Base-by-base conservation (phyloP, 441 rosid species). In the Melastoma candidum region DNA sequence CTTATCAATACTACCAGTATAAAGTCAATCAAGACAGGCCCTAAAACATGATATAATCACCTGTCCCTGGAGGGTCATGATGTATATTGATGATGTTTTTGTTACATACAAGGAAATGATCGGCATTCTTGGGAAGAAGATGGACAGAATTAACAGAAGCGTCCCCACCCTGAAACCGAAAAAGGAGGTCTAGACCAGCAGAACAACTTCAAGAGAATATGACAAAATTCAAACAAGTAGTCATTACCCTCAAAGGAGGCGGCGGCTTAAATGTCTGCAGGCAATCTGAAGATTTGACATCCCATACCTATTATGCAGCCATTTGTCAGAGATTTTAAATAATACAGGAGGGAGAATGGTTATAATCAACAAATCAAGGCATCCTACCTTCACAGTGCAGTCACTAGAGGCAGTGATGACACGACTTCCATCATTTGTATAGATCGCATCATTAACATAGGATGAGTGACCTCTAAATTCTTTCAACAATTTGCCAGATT, bases 51-150 rank as follows among this genome's bases (percentile, higher is more conserved):
- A 29, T 29, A 29, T 54, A 64, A 56, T 46, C 66, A 94, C 99
- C 97, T 90, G 99, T 65, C 97, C 99, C 72, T 87, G 97, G 67
- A 87, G 96, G 11, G 99, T 94, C 99, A 94, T 94, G 54, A 90
- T 72, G 68, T 83, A 90, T 70, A 90, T 61, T 12, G 94, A 82
- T 29, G 97, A 94, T 49, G 97, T 87, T 78, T 78, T 94, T 17
- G 69, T 87, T 94, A 72, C 97, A 94, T 48, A 94, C 97, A 63
- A 83, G 71, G 47, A 94, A 79, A 68, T 85, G 99, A 69, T 94
- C 92, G 7, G 92, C 68, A 69, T 80, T 94, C 74, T 90, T 87
- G 0, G 99, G 94, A 71, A 76, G 87, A 68, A 94, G 75, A 77
- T 85, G 95, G 70, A 94, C 79, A 55, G 99, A 90, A 71, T 94